Base-by-base conservation (phyloP, 768 basidiomycete genomes). In the Lyophyllum semitale region DNA sequence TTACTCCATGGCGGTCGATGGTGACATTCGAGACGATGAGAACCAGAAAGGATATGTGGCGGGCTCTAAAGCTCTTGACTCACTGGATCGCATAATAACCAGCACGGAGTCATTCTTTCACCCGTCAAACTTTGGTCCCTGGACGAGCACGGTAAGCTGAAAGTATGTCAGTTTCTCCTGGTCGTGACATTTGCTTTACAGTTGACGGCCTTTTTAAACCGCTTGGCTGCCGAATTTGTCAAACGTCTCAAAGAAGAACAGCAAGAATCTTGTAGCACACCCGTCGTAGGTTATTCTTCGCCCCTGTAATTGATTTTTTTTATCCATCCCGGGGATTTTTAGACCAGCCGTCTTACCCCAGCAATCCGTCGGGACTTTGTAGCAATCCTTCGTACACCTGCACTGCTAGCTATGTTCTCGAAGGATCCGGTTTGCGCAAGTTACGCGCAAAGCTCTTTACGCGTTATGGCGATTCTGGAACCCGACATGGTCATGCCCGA, bases 81-180 rank as follows among this genome's bases (percentile, higher is more conserved):
- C 92, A 13, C 75, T 98, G 25, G 91, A 92, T 61, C 87, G 87
- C 60, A 73, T 98, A 38, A 84, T 98, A 57, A 95, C 92, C 13
- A 95, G 92, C 63, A 92, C 90, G 6, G 96, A 98, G 66, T 86
- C 89, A 0, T 96, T 90, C 77, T 98, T 98, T 73, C 96, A 98
- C 69, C 96, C 96, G 1, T 92, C 91, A 3, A 97, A 97, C 66
- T 86, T 87, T 27, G 95, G 95, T 3, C 74, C 80, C 27, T 97
- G 94, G 92, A 89, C 92, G 4, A 67, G 81, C 51, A 66, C 75
- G 55, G 85, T 89, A 60, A 56, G 79, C 67, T n/a, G 22, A 38
- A 4, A 15, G 23, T 55, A 26, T 37, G 37, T 22, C 35, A 51
- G 35, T 45, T 32, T n/a, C 40, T 48, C 46, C 3, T 45, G 26